These are phyloP conservation scores for Penicillium nucicola DNA, from an alignment of 495 filamentous ascomycete genomes.

Conservation along the genomic window DNA sequence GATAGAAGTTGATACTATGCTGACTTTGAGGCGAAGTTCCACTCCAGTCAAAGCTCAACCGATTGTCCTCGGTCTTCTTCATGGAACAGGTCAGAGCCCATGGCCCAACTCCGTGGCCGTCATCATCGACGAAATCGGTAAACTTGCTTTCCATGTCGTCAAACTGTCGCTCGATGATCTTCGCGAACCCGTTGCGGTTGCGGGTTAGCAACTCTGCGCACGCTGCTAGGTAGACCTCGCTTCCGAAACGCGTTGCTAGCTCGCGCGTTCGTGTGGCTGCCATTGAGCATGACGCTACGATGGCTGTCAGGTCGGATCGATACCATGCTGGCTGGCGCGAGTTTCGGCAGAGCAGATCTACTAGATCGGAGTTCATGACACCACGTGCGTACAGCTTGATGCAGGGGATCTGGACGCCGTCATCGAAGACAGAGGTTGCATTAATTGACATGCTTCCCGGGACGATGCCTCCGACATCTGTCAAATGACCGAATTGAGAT, in stretches of 20 bases:
- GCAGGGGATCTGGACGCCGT: conserved; percentile 50
- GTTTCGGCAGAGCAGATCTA: conserved; percentile 46
- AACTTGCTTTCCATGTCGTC: conserved; percentile 39
- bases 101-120: conserved; percentile 47
- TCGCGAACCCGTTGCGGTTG: conserved; percentile 40
- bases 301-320: conserved; percentile 43
- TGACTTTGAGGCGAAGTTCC: conserved; percentile 47
- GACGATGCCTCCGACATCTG: conserved; percentile 49
- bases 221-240: conserved; percentile 40
- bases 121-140: conserved; percentile 51
- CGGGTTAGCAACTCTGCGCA: conserved; percentile 42
- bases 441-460: conserved; percentile 53
- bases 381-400: conserved; percentile 46
- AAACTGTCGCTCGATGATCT: conserved; percentile 45
- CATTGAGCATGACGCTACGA: conserved; percentile 46
- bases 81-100: conserved; percentile 49
- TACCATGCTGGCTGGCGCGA: conserved; percentile 50
- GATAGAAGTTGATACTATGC: conserved; percentile 49
- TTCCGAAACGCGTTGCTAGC: conserved; percentile 42
- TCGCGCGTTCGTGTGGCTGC: conserved; percentile 41
- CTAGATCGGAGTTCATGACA: conserved; percentile 39
- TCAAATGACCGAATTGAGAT: conserved; percentile 51
- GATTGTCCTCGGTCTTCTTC: conserved; percentile 32
- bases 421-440: conserved; percentile 48
- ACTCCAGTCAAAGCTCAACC: conserved; percentile 44